Percentiles rank a stretch among this genome's conserved stretches.
Conservation (phyloP, 176 grass and related monocot genomes). For the Cenchrus americanus region DNA sequence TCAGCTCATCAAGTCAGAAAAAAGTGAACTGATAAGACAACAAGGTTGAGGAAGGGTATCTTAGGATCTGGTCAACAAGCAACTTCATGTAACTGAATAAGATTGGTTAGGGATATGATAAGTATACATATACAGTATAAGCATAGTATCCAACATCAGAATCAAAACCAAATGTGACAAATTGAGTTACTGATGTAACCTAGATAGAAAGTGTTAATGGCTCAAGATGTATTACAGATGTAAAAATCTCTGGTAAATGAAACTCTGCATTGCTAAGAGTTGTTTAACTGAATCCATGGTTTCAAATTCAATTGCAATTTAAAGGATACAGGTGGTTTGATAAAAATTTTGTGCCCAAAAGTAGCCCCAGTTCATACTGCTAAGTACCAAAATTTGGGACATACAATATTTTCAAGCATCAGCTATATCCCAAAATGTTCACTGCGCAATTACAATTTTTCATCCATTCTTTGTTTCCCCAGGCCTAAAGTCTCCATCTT, state of each 20-base stretch:
- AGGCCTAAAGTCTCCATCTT: no score
- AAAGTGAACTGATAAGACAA: slow-evolving; percentile 2
- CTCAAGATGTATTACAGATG: background rate
- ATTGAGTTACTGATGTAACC: background rate
- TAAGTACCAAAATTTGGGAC: background rate
- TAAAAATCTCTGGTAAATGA: slow-evolving; percentile 11
- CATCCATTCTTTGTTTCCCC: background rate
- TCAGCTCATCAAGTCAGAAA: slow-evolving; percentile 15
- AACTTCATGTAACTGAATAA: background rate
- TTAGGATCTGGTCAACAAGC: background rate
- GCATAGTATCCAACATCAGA: background rate
- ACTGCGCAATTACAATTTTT: background rate
- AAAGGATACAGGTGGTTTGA: background rate
- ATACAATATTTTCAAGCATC: background rate
- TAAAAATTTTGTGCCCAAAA: background rate
- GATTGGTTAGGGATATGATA: background rate
- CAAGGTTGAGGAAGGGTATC: background rate
- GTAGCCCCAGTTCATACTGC: background rate
- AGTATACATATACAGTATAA: background rate
- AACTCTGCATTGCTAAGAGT: background rate
- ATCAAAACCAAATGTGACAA: background rate
- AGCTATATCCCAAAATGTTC: background rate
- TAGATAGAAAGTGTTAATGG: background rate
- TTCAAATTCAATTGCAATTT: background rate
- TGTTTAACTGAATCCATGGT: slow-evolving; percentile 17